Percentiles rank a stretch among this genome's conserved stretches.
These are phyloP conservation scores for Tuber magnatum DNA, from an alignment of 495 filamentous ascomycete genomes.

Conservation along the genomic window DNA sequence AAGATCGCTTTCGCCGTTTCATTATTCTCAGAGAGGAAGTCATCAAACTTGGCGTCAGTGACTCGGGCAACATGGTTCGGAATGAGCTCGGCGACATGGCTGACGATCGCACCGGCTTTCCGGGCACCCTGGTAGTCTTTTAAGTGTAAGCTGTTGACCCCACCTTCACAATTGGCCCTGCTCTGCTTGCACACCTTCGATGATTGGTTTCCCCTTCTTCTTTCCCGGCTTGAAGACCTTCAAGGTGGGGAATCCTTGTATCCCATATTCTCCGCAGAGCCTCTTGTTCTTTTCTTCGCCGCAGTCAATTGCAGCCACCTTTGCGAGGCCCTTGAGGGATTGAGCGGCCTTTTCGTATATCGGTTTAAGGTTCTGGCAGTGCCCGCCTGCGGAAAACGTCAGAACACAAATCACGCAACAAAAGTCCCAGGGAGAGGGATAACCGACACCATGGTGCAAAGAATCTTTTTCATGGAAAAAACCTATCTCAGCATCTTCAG, in stretches of 20 bases:
- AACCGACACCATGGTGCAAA: conserved; percentile 41
- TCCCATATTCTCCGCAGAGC: conserved; percentile 78
- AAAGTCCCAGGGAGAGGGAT: neutral
- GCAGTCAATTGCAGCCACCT: conserved; percentile 91
- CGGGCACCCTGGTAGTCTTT: conserved; percentile 78
- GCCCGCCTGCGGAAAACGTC: conserved; percentile 81
- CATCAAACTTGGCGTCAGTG: conserved; percentile 68
- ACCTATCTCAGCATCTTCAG: conserved; percentile 7
- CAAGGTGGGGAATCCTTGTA: conserved; percentile 91
- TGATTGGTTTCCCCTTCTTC: conserved; percentile 67
- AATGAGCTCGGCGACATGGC: conserved; percentile 76
- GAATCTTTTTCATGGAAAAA: conserved; percentile 28
- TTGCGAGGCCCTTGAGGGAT: conserved; percentile 78
- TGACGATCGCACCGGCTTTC: conserved; percentile 76
- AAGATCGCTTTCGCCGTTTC: conserved; percentile 77
- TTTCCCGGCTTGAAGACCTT: conserved; percentile 87
- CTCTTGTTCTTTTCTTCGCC: conserved; percentile 90
- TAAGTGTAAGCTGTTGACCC: conserved; percentile 5
- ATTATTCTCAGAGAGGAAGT: conserved; percentile 65
- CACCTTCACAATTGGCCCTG: neutral
- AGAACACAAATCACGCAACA: conserved; percentile 7
- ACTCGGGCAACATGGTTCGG: conserved; percentile 83
- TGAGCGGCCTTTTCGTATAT: conserved; percentile 91
- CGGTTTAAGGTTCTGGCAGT: conserved; percentile 91
- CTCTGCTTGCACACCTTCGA: conserved; percentile 49